Conservation (phyloP, 2,329 filamentous ascomycete species). For the Juglanconis sp. region DNA sequence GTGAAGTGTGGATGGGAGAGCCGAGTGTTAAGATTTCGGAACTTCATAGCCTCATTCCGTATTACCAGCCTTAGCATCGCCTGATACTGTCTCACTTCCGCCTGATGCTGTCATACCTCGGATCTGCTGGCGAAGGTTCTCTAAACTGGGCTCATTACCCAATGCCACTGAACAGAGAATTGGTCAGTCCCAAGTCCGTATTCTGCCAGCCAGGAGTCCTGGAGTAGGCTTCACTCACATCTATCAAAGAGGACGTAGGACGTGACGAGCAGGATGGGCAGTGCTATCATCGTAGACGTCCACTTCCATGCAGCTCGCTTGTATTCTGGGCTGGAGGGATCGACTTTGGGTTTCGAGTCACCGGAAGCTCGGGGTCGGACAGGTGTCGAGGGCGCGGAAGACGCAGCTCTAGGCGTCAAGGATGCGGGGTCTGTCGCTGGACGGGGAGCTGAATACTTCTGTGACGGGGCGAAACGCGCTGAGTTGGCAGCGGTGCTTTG, state of each 20-base stretch:
- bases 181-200: neutral
- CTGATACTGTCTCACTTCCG: neutral
- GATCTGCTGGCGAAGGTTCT: neutral
- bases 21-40: neutral
- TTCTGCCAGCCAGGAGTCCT: neutral
- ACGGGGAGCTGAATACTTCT: neutral
- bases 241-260: slow-evolving; percentile 53
- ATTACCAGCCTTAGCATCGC: neutral
- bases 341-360: slow-evolving; percentile 16
- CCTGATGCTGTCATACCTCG: neutral
- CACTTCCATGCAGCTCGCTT: slow-evolving; percentile 43
- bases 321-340: slow-evolving; percentile 38
- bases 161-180: neutral
- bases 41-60: neutral
- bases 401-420: neutral
- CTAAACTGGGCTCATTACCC: slow-evolving; percentile 9
- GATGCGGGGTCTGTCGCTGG: neutral
- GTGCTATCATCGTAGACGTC: slow-evolving; percentile 45
- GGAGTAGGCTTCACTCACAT: slow-evolving; percentile 33
- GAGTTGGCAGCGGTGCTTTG: neutral
- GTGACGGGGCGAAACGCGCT: neutral
- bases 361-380: neutral
- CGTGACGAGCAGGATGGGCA: slow-evolving; percentile 53
- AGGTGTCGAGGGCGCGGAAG: neutral
- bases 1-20: neutral